Evolutionary conservation across 2,329 filamentous ascomycete genomes (phyloP), one percentile per base, ranked within the genome.

Genomic region (Fusarium odoratissimum): DNA sequence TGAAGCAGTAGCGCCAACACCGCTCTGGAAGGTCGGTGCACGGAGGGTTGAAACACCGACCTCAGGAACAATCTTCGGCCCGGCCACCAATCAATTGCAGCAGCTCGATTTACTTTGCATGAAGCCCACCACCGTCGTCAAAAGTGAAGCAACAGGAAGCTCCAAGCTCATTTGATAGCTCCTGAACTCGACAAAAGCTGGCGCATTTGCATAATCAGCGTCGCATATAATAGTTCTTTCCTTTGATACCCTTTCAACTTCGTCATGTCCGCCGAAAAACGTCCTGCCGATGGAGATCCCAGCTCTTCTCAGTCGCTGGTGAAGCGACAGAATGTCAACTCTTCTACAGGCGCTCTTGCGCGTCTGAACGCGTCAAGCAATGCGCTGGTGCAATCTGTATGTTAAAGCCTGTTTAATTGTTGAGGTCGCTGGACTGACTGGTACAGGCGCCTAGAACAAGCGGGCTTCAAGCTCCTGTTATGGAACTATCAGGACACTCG

Each of bases 181-280:
- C 44, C 35, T 30, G 25, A 58, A 73, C 48, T 40, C 42, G 44
- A 19, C 40, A 30, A 55, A n/a, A 31, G 23, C 45, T 21, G 42
- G 63, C 62, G 71, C 67, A 62, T 63, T 48, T 38, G 19, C 25
- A 63, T 54, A 67, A 54, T 23, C 19, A 17, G 57, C 33, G 60
- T 77, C 70, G 61, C 70, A 31, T 63, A 49, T 21, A 8, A 17
- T 52, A 38, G 8, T 10, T 12, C 4, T 7, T 38, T 19, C 11
- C 3, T 28, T 23, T 40, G 8, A 17, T 51, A 19, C 21, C n/a
- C 45, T 51, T 38, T 21, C 30, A 41, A 55, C 8, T 33, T 41
- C 76, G 80, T n/a, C 67, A 98, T 97, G 95, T 94, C 95, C 38
- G 89, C 93, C 71, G 95, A 97, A 83, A 98, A 99, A 85, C 91